Evolutionary conservation across 257 asterid genomes (phyloP), one percentile per base, ranked within the genome.

Genomic region (Lycium barbarum): DNA sequence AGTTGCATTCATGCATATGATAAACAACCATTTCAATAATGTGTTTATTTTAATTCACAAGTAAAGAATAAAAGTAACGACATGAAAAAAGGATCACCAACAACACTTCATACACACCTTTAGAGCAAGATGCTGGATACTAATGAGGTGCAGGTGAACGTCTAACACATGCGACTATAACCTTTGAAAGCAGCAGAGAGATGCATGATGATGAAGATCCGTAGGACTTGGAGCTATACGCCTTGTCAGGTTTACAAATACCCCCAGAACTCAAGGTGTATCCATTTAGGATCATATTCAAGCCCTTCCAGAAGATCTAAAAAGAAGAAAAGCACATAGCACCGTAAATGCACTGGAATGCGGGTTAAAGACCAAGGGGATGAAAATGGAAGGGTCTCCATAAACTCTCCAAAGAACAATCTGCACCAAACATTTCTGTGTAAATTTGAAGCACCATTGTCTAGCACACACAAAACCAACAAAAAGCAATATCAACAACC

Each of bases 221-320:
- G 53, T 45, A 68, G 45, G 88, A 84, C 84, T 87, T 84, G 66
- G 84, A 86, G 74, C 53, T 81, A 83, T 88, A 82, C 84, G 88
- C 71, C 78, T 74, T 87, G 76, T 62, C 86, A 73, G 93, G 62
- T 87, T 71, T 58, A 83, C 82, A 84, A 58, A 85, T 76, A 84
- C 85, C 88, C 83, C 91, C 90, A 88, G 90, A 74, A 76, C 83
- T 91, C 79, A 83, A 78, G 71, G 80, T 84, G 85, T 90, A 86
- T 36, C 95, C 97, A 80, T 74, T 88, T 2, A 90, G 88, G 88
- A 84, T 86, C 96, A 94, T 92, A 85, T 87, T 91, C 87, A 83
- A 86, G 79, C 89, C 80, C 84, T 82, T 33, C 15, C 18, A 82
- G 67, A 82, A 82, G 84, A 82, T 63, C 62, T 82, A 82, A 17